These are phyloP conservation scores for Eucalyptus polybractea DNA, from an alignment of 345 rosid genomes.

Conservation along the genomic window DNA sequence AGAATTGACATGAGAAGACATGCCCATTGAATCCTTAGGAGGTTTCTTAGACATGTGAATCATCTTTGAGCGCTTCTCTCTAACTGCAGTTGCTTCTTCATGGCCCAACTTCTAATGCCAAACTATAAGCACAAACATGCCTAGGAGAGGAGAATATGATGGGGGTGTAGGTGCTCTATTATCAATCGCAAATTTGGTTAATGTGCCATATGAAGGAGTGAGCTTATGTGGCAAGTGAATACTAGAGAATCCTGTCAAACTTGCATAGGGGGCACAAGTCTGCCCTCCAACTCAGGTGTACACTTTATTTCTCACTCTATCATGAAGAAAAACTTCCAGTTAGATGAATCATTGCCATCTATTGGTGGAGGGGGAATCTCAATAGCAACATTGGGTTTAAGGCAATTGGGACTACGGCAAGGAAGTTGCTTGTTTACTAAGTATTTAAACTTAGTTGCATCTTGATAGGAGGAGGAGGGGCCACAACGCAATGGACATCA, in stretches of 20 bases:
- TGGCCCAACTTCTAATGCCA: not conserved
- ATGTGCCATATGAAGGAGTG: not conserved
- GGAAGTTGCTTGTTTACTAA: conserved; percentile 2
- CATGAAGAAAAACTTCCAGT: not conserved
- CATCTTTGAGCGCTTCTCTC: not conserved
- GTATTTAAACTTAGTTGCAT: conserved; percentile 27
- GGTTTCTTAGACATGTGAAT: not conserved
- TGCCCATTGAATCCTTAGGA: not conserved
- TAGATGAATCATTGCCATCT: not conserved
- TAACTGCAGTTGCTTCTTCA: not conserved
- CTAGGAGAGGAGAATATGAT: not conserved
- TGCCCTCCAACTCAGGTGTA: not conserved
- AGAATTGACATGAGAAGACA: not conserved
- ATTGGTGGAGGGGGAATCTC: conserved; percentile 17
- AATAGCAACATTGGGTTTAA: conserved; percentile 8
- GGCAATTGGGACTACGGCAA: conserved; percentile 8
- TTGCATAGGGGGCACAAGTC: not conserved
- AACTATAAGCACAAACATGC: not conserved
- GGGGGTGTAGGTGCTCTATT: not conserved
- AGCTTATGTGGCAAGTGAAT: not conserved
- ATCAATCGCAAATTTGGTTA: not conserved
- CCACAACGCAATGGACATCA: not conserved
- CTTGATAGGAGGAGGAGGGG: not conserved
- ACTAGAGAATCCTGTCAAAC: not conserved
- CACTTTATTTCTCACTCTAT: not conserved